These are phyloP conservation scores for Arachnomyces sp. DNA, from an alignment of 2,329 filamentous ascomycete species.

Conservation along the genomic window DNA sequence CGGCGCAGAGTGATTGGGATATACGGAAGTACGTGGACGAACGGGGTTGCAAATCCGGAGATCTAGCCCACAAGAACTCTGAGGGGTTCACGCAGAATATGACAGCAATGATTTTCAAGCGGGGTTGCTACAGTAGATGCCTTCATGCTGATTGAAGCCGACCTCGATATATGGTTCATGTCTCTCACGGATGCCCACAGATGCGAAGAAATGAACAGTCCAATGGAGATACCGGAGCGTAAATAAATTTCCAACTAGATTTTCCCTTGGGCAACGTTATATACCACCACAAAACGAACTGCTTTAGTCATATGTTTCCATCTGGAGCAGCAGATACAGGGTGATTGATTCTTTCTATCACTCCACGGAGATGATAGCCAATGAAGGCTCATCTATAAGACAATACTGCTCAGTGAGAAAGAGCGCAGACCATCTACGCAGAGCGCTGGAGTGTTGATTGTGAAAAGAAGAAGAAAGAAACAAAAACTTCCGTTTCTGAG, in stretches of 20 bases:
- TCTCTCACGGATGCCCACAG: no score
- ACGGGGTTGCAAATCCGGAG: no score
- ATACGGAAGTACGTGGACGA: neutral
- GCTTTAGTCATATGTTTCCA: conserved; percentile 62
- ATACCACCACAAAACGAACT: conserved; percentile 75
- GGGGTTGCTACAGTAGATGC: no score
- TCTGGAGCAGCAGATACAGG: conserved; percentile 88
- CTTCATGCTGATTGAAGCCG: no score
- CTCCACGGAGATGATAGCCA: conserved; percentile 48
- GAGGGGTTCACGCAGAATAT: no score
- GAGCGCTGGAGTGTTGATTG: conserved; percentile 34
- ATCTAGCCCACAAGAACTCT: no score
- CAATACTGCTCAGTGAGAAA: conserved; percentile 23
- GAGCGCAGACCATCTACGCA: conserved; percentile 33
- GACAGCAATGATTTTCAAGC: no score
- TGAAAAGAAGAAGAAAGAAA: conserved; percentile 15
- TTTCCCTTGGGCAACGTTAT: conserved; percentile 28
- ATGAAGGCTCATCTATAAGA: conserved; percentile 43
- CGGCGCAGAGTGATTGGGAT: conserved; percentile 35
- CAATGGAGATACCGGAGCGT: no score
- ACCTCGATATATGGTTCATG: no score
- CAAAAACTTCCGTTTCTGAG: neutral
- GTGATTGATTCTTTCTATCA: conserved; percentile 58
- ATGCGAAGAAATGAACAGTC: no score
- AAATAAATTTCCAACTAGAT: conserved; percentile 3